A percentile compares a stretch with the other conserved stretches of the same genome.
Evolutionary conservation across 495 filamentous ascomycete genomes (phyloP).

Genomic region (Penicillium simplicissimum): DNA sequence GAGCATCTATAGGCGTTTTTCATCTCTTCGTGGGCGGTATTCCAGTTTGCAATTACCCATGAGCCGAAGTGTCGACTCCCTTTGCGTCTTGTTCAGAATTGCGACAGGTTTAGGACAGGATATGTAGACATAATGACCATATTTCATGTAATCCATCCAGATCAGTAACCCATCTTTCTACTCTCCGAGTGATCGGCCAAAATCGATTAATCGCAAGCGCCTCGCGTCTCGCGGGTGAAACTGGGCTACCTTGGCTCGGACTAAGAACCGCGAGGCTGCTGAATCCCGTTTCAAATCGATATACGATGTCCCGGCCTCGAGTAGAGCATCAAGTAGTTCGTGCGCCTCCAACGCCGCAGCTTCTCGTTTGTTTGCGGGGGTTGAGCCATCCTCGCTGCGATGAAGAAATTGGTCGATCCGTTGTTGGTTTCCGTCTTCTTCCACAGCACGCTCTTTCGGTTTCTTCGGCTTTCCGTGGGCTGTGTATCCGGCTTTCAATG

Average conservation of each 20-base stretch:
- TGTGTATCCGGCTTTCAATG: constrained; percentile 69
- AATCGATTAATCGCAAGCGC: constrained; percentile 76
- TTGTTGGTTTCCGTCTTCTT: constrained; percentile 55
- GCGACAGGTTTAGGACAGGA: constrained; percentile 5
- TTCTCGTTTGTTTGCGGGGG: constrained; percentile 56
- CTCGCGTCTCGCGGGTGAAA: constrained; percentile 83
- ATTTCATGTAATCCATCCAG: neutral
- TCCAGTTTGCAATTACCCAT: neutral
- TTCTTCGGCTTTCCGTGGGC: constrained; percentile 70
- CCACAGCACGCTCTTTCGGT: constrained; percentile 45
- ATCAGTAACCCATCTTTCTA: constrained; percentile 27
- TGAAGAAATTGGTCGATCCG: constrained; percentile 77
- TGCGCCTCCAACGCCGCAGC: constrained; percentile 67
- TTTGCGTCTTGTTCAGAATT: constrained; percentile 10
- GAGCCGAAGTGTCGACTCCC: constrained; percentile 1
- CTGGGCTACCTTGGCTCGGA: constrained; percentile 79
- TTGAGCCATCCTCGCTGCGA: constrained; percentile 32
- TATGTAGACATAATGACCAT: constrained; percentile 24
- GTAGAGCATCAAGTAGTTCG: constrained; percentile 60
- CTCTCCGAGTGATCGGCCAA: constrained; percentile 74
- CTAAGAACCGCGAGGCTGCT: constrained; percentile 79
- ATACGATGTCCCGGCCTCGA: constrained; percentile 67
- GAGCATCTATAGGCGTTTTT: constrained; percentile 30
- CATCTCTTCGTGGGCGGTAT: neutral
- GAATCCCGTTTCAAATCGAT: constrained; percentile 70